Base-by-base conservation (phyloP, 169 alveolate genomes). In the Babesia caballi region DNA sequence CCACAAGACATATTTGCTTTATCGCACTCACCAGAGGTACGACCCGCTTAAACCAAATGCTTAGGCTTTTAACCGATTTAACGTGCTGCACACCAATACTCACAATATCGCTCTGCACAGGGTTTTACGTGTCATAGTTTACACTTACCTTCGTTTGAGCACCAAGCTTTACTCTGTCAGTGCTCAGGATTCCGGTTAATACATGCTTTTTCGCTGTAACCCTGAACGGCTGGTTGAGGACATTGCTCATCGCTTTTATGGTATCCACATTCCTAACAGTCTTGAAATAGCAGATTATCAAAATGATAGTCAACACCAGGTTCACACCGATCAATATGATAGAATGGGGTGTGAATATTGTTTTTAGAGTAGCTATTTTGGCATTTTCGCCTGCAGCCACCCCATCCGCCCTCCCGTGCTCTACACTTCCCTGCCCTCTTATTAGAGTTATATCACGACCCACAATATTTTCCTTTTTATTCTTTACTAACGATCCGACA, bases 241-340 rank as follows among this genome's bases (percentile, higher is more conserved):
- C 32, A 28, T 47, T 63, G 36, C 46, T 3, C 42, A 63, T 5
- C 36, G 47, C 17, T 23, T 63, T 36, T 3, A 47, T 32, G 25
- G 49, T 4, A 33, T 44, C 41, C 28, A 28, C 27, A 15, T 23
- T 25, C 40, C 36, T n/a, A 19, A 25, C 51, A 12, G 36, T 23
- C 19, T 60, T 60, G 70, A 60, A 60, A 40, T 41, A 41, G 21
- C 36, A 40, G 4, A 60, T n/a, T 5, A 60, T 42, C 41, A 60
- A 1, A 3, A 60, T 4, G 2, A 60, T 21, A 3, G 70, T 38
- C 3, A 27, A 36, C 21, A 51, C 12, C 6, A 66, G 3, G 12
- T 21, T 66, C 28, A 66, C 21, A 25, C 2, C 33, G n/a, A 49
- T 28, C 8, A 51, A 50, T 0, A 66, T 5, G 27, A 14, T 1